Conservation (phyloP, 1,284 basidiomycete species). For the Cystobasidiaceae sp. region DNA sequence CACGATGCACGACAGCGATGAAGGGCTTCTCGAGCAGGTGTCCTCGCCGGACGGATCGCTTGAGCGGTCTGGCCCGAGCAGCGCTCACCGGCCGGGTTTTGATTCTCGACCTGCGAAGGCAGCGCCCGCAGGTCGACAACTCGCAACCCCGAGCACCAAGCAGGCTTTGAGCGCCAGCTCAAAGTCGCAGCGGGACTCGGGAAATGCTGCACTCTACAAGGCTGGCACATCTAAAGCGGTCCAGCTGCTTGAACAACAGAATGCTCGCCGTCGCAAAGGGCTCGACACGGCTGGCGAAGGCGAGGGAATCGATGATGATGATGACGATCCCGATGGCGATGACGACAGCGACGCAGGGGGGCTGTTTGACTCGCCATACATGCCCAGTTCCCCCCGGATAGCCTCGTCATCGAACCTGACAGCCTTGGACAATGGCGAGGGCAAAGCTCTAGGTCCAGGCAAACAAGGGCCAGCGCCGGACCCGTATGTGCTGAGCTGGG, state of each 20-base stretch:
- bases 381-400: constrained; percentile 28
- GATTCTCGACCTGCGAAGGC: constrained; percentile 26
- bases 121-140: constrained; percentile 31
- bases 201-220: too few relatives aligned
- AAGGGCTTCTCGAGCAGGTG: constrained; percentile 4
- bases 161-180: too few relatives aligned
- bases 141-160: too few relatives aligned
- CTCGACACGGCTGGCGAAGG: too few relatives aligned
- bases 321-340: background rate
- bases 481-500: constrained; percentile 12
- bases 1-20: constrained; percentile 4
- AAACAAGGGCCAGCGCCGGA: background rate
- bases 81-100: constrained; percentile 32
- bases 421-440: background rate
- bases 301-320: background rate
- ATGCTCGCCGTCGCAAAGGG: too few relatives aligned
- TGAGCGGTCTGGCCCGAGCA: too few relatives aligned
- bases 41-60: constrained; percentile 4
- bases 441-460: background rate
- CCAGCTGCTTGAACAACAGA: too few relatives aligned
- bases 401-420: constrained; percentile 4
- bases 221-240: too few relatives aligned
- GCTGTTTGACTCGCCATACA: constrained; percentile 26
- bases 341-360: background rate
- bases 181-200: too few relatives aligned